Evolutionary conservation across 75 land plant species (phyloP), one percentile per base, ranked within the genome.

Genomic region (Sequoia sempervirens): DNA sequence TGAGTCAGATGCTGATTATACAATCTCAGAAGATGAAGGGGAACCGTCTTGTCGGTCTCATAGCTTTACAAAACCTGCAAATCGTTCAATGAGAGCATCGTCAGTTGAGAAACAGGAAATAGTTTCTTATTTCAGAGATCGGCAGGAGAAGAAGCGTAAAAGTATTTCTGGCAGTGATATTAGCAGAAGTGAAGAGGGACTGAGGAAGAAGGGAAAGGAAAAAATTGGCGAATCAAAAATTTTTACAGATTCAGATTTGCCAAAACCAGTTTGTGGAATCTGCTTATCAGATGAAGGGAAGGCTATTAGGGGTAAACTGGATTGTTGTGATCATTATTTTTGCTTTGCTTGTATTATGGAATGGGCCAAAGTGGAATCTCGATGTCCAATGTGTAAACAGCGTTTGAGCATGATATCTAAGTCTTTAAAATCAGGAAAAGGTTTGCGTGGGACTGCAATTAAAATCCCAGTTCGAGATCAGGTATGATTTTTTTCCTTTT

Each of bases 341-440:
- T 98, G 99, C 82, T 98, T 96, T 83, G 89, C 90, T 56, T 98
- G 99, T 83, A 98, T 98, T 34, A 90, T 94, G 95, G 98, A 94
- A 82, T 98, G 99, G 99, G 92, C 99, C 12, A 98, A 98, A 83
- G 98, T 98, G 73, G 99, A 98, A 84, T 93, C 99, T 54, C 90
- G 99, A n/a, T 98, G 99, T 81, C 99, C 99, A 40, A 83, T 94
- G 61, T 98, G 99, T 85, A 98, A 98, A 89, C 95, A 93, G 86
- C 90, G 99, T 54, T 98, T 98, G 84, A 70, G 85, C 41, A 89
- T 96, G 14, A 90, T 98, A 36, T 87, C 88, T 47, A 94, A 92
- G 80, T 85, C 95, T 30, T 81, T 88, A 45, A 84, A 83, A 81
- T 46, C 89, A 36, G 90, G 86, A 28, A 68, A 82, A 32, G 91